Evolutionary conservation across 177 flowering plant genomes (phyloP), one percentile per base, ranked within the genome.

Genomic region (Vitis hybrid): DNA sequence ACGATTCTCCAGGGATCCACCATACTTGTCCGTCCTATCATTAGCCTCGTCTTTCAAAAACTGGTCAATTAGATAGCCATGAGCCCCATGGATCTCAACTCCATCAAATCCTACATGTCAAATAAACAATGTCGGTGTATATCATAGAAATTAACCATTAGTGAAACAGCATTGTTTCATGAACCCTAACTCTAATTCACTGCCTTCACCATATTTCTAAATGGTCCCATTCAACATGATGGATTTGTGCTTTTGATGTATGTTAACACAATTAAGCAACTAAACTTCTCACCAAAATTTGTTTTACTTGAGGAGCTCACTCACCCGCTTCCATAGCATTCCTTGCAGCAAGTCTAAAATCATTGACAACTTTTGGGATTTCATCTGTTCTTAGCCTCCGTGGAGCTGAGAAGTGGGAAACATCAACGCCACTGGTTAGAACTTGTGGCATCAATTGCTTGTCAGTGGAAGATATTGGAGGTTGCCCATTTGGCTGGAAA

Each of bases 311-410:
- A 34, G 45, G 8, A 34, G 45, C 8, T 34, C 45, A 51, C 39
- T 62, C 52, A 78, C 77, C 78, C 3, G 78, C 78, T 68, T 78
- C 75, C 7, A 78, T 74, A 10, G 81, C 76, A 71, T 78, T 74
- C n/a, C 81, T 73, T 12, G 84, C 84, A 29, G 84, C 81, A 66
- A 76, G 71, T 57, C 81, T 76, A 54, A 81, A 81, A 20, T 78
- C 73, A 68, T 78, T 69, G 39, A 78, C 77, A 20, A 78, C 49
- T 13, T n/a, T 59, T 13, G 80, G 81, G 48, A 81, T 78, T 62
- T 81, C 84, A 31, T 78, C 79, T 4, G 76, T 73, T 10, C 66
- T 68, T 6, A 81, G 69, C 15, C 73, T 72, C 34, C 81, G 72
- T 26, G 83, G 81, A 77, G 81, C 75, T 6, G 79, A 14, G 68